Evolutionary conservation across 148 eudicot genomes (phyloP), one percentile per base, ranked within the genome.

Genomic region (Camellia lanceoleosa): DNA sequence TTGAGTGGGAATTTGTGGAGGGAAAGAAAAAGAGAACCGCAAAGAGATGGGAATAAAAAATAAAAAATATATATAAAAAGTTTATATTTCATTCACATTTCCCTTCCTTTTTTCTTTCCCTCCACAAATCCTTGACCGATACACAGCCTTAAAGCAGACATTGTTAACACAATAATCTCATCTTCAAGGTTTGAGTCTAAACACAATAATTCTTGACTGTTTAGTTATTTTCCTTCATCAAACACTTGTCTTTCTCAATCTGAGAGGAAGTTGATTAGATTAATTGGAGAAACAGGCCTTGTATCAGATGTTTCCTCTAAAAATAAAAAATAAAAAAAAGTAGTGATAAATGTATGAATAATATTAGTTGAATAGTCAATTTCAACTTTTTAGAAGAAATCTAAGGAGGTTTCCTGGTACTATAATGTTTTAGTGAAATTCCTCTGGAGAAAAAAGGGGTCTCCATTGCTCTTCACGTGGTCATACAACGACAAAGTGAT

Each of bases 211-310:
- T 9, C 12, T 6, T 8, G 14, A 5, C 20, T 18, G 3, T n/a
- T 4, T 5, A 58, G n/a, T 46, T 51, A 18, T 54, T 72, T 52
- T 72, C 43, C 42, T 51, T 72, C 7, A 52, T 23, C 18, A 51
- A 73, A 55, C 5, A 54, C 11, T 38, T 0, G 11, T 6, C 60
- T 20, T 23, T 73, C 76, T 55, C 46, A 54, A 30, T 70, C 19
- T 38, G 62, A 56, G 63, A 54, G 76, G 12, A 73, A 73, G 76
- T 54, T 15, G 46, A 56, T 55, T 73, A n/a, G 19, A 54, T 56
- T 13, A 56, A 73, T 30, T 73, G 30, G 76, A 38, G 47, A 38
- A 73, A 73, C 42, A 73, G 75, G 6, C 43, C 64, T 52, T 20
- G 54, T 6, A 70, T 46, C 49, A 10, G 62, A 73, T 73, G 42